Evolutionary conservation across 192 early-diverging fungal species (phyloP), one percentile per base, ranked within the genome.

Genomic region (Backusella tarrabulga): DNA sequence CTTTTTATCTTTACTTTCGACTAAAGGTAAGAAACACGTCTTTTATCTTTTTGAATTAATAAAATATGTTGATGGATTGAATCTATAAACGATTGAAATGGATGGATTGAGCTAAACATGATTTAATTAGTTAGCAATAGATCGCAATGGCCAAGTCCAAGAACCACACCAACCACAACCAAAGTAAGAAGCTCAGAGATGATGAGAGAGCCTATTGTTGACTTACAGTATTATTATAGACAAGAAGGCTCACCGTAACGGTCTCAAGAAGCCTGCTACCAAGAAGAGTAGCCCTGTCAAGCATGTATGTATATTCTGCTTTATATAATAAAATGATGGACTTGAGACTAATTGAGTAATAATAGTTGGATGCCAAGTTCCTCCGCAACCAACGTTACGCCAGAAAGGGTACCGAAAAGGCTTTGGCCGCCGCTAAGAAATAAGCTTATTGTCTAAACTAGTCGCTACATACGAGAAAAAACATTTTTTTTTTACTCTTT

Each of bases 121-220:
- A 63, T 32, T 32, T 32, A 32, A 32, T 29, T 63, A 63, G 56
- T 26, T 26, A 63, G 23, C 56, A 63, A 63, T 63, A 63, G 56
- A 63, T 63, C 76, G 83, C 78, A 86, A 94, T 94, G 94, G 82
- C 94, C 87, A 96, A 96, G 88, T 93, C 92, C 72, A 96, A 96
- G 96, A 99, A 99, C 93, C 97, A 98, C 93, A 98, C 98, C 89
- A 98, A 98, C 93, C 97, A 98, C 95, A 98, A 98, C 94, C 98
- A 99, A 90, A 98, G 92, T 93, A 91, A 87, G 56, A 29, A 21
- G 6, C 0, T 63, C 23, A 29, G 29, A 26, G 26, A 29, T 29
- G 12, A 63, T 63, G 56, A 12, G 23, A 4, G 21, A 63, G 9
- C 1, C 3, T 63, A 0, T 29, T 63, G 23, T 2, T 63, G 56